Base-by-base conservation (phyloP, 352 stramenopile species). In the Plasmopara muralis region DNA sequence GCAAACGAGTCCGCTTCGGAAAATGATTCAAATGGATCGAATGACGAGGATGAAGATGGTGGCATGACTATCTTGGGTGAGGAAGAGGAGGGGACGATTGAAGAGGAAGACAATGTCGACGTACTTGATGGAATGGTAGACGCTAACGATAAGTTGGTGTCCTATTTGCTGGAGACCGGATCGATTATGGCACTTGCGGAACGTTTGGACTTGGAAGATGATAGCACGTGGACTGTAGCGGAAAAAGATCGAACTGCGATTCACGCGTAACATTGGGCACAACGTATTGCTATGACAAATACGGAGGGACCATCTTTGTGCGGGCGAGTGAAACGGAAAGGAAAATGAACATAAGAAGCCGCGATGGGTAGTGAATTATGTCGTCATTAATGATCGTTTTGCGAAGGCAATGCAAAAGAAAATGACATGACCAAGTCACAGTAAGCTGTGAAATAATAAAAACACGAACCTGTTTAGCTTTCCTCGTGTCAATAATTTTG, bases 211-310 rank as follows among this genome's bases (percentile, higher is more conserved):
- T 55, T 87, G 39, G 82, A 93, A 42, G 82, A 93, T 48, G 82
- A 93, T 63, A 93, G 82, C 61, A 61, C 74, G 60, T 93, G 82
- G 82, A 83, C 70, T 41, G 82, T 93, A 51, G 80, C 75, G 5
- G 82, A 93, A 57, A 89, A 93, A 65, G 82, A 93, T 66, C 66
- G 82, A 67, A 85, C 77, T 14, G 79, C 82, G 34, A 90, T 93
- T 59, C 82, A 93, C 65, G 82, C 82, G 15, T 84, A 66, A 74
- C 20, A 31, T 60, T 14, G 47, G 55, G 18, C 43, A 25, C 31
- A 8, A 35, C 4, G 31, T 35, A 35, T 35, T 35, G 20, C 20
- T 25, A 25, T 25, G 20, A 25, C 20, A 25, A 25, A 25, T 25
- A 25, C 20, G 20, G 20, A 25, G 20, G 3, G 20, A 25, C 20